A percentile compares a stretch with the other conserved stretches of the same genome.
Evolutionary conservation across 495 filamentous ascomycete species (phyloP).

Genomic region (Hypomontagnella monticulosa): DNA sequence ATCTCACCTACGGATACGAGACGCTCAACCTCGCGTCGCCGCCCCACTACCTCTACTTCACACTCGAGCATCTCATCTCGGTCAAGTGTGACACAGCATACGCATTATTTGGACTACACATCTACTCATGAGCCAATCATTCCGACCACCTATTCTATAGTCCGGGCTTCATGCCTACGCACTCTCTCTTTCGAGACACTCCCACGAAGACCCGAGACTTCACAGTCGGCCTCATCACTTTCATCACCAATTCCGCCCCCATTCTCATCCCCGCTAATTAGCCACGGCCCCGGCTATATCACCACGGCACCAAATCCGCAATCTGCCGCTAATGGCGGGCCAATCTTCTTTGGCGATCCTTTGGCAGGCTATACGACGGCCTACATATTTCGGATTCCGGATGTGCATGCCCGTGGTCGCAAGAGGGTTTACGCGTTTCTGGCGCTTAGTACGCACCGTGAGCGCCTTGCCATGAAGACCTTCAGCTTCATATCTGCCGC

Average conservation of each 20-base stretch:
- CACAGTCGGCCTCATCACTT: slow-evolving; percentile 30
- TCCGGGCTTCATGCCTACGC: slow-evolving; percentile 85
- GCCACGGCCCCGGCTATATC: slow-evolving; percentile 42
- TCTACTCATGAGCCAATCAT: slow-evolving; percentile 82
- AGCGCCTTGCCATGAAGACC: slow-evolving; percentile 76
- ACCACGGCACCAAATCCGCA: slow-evolving; percentile 48
- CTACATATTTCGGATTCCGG: slow-evolving; percentile 89
- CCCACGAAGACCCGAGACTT: slow-evolving; percentile 66
- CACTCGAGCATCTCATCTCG: slow-evolving; percentile 57
- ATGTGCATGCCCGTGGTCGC: slow-evolving; percentile 86
- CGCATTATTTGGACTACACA: slow-evolving; percentile 85
- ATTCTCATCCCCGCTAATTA: slow-evolving; percentile 49
- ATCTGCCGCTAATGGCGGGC: slow-evolving; percentile 65
- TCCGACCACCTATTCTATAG: slow-evolving; percentile 80
- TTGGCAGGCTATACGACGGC: slow-evolving; percentile 88
- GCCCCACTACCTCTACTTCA: slow-evolving; percentile 48
- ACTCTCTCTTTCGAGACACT: slow-evolving; percentile 87
- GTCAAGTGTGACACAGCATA: slow-evolving; percentile 69
- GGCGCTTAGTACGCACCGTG: slow-evolving; percentile 76
- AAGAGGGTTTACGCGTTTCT: slow-evolving; percentile 88
- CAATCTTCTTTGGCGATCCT: slow-evolving; percentile 87
- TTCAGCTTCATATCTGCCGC: slow-evolving; percentile 77
- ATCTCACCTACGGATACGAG: slow-evolving; percentile 17
- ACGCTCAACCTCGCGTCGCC: slow-evolving; percentile 26
- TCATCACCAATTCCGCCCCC: slow-evolving; percentile 31